phyloP scores from a whole-genome alignment of 2,329 filamentous ascomycete species.

The Diplodia mutila region DNA sequence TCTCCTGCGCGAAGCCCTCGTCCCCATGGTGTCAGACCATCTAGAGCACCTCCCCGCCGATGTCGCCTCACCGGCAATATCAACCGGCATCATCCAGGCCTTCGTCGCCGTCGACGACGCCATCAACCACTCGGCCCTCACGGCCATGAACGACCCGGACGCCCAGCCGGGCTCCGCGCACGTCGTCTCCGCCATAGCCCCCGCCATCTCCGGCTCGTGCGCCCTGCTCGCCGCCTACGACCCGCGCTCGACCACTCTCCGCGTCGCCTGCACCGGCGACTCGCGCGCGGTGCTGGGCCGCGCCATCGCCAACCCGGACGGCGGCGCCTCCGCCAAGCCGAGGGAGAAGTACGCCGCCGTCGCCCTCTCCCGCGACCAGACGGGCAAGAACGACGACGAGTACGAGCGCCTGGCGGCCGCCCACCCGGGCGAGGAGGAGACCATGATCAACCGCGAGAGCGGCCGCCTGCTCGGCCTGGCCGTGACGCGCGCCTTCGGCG shows the following conservation, averaged over 20 bases:
- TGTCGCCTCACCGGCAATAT: constrained; percentile 53
- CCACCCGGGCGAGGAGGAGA: constrained; percentile 59
- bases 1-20: constrained; percentile 47
- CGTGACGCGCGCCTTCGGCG: constrained; percentile 70
- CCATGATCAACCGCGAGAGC: constrained; percentile 56
- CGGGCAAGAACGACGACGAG: constrained; percentile 65
- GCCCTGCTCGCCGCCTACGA: constrained; percentile 68
- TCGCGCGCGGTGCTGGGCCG: constrained; percentile 67
- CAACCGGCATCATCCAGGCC: constrained; percentile 59
- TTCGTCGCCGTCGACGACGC: constrained; percentile 63
- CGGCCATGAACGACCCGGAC: constrained; percentile 44
- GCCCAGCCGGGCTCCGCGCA: constrained; percentile 32
- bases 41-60: constrained; percentile 38
- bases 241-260: constrained; percentile 55
- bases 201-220: constrained; percentile 61
- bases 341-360: constrained; percentile 54
- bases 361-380: constrained; percentile 67
- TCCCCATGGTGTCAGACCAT: constrained; percentile 48
- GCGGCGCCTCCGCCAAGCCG: neutral
- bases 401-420: constrained; percentile 57
- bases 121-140: constrained; percentile 50
- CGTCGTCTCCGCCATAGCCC: constrained; percentile 37
- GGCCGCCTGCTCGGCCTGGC: constrained; percentile 66
- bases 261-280: constrained; percentile 69
- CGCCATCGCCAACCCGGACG: constrained; percentile 42